Percentiles rank a stretch among this genome's conserved stretches.
Conservation (phyloP, 2,329 filamentous ascomycete genomes). For the Cucurbitaria berberidis region DNA sequence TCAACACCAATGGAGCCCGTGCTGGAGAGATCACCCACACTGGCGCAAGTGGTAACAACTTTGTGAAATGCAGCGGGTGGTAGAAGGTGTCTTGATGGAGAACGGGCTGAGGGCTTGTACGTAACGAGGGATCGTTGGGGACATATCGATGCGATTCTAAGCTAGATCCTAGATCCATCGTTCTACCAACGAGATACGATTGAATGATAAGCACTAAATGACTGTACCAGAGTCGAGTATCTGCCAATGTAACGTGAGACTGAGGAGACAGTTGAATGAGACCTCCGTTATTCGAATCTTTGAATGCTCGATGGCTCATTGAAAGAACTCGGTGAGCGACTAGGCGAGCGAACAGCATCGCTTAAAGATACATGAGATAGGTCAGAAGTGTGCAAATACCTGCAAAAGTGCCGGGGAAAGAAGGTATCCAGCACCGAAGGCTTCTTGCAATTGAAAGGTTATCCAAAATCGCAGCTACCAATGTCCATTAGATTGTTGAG, state of each 20-base stretch:
- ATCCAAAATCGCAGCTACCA: too few species aligned
- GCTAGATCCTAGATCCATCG: neutral
- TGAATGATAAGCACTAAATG: neutral
- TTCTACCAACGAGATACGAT: neutral
- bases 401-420: too few species aligned
- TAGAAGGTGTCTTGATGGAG: slow-evolving; percentile 1
- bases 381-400: too few species aligned
- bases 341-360: too few species aligned
- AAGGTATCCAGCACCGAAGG: too few species aligned
- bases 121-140: slow-evolving; percentile 1
- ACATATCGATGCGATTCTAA: neutral
- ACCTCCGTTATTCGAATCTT: too few species aligned
- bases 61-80: slow-evolving; percentile 65
- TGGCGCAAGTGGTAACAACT: slow-evolving; percentile 70
- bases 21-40: slow-evolving; percentile 74
- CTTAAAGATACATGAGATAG: too few species aligned
- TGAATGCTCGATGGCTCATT: neutral
- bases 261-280: too few species aligned
- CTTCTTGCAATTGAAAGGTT: too few species aligned
- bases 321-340: neutral
- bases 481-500: too few species aligned
- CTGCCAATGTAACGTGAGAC: neutral
- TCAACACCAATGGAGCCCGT: slow-evolving; percentile 62
- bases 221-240: neutral
- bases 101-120: neutral